These are phyloP conservation scores for Isabelozyma pseudorhagii DNA, from an alignment of 805 yeast species.

Conservation along the genomic window DNA sequence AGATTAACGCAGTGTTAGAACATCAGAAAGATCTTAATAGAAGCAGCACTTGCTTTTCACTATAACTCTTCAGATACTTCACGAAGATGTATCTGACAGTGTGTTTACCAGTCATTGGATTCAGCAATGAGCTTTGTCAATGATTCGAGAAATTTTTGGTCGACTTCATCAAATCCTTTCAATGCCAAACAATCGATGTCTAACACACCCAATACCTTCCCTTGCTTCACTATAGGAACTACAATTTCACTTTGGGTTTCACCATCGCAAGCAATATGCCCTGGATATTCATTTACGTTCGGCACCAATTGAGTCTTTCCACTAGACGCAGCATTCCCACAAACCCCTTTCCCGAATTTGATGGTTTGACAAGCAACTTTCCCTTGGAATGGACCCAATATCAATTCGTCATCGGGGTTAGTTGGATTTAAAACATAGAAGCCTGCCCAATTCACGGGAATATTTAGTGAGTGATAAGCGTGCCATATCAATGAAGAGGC, in stretches of 20 bases:
- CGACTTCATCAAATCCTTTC: slow-evolving; percentile 67
- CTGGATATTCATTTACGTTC: slow-evolving; percentile 77
- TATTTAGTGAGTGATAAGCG: slow-evolving; percentile 62
- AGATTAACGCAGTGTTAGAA: too few relatives aligned
- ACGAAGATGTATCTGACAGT: not conserved
- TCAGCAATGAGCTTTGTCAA: slow-evolving; percentile 52
- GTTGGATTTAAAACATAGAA: slow-evolving; percentile 61
- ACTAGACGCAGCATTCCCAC: slow-evolving; percentile 75
- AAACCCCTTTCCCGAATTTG: slow-evolving; percentile 78
- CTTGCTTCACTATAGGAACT: slow-evolving; percentile 61
- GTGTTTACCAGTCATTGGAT: slow-evolving; percentile 49
- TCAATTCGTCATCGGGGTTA: slow-evolving; percentile 40
- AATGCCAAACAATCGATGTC: slow-evolving; percentile 76
- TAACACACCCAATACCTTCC: slow-evolving; percentile 63
- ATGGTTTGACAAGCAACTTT: slow-evolving; percentile 93
- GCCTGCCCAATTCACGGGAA: slow-evolving; percentile 87
- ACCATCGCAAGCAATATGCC: slow-evolving; percentile 97
- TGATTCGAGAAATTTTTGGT: slow-evolving; percentile 54
- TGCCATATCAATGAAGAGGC: slow-evolving; percentile 87
- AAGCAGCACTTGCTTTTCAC: too few relatives aligned
- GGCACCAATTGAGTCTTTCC: slow-evolving; percentile 68
- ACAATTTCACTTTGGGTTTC: slow-evolving; percentile 92
- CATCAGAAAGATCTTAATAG: too few relatives aligned
- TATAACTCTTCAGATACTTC: too few relatives aligned
- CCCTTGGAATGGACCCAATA: slow-evolving; percentile 93